Evolutionary conservation across 768 basidiomycete genomes (phyloP), one percentile per base, ranked within the genome.

Genomic region (Termitomyces heimii): DNA sequence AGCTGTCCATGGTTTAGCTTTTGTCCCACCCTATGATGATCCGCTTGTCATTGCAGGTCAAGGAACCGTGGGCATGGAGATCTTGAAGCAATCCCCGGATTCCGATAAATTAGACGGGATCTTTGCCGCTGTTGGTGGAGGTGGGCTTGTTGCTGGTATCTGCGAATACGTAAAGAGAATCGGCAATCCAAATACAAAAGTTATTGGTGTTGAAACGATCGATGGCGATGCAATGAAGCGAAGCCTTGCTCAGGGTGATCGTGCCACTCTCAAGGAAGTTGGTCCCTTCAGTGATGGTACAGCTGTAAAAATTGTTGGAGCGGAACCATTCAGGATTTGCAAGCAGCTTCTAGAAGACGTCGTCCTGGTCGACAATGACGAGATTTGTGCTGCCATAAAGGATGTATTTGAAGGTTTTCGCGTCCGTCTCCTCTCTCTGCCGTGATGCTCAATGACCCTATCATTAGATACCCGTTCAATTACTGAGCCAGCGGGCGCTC

Each of bases 221-320:
- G 97, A 99, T 67, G 97, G 86, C 0, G 95, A 98, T 70, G 94
- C 95, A 14, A 96, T 99, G 92, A 81, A 82, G 12, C 77, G 78
- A 68, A 96, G 93, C 71, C 68, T 99, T 56, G 79, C 79, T 54
- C 81, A 83, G 59, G 94, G 96, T 4, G 82, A 93, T 62, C 82
- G 95, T 35, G 85, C 96, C 0, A 86, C 86, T 16, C 73, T 99
- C 60, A 71, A 79, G 20, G 97, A 99, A 66, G 94, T 98, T 5
- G 97, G 97, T 5, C 91, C 94, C 4, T 99, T 99, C 72, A 90
- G 89, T 62, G 97, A 99, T 66, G 97, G 97, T 24, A 99, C 97
- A 2, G 97, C 97, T 3, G 97, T 99, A 45, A 90, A 90, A 71
- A 81, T 94, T 49, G 95, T 99, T 2, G 97, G 97, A 22, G 89